These are phyloP conservation scores for Aspergillus cejpii DNA, from an alignment of 2,329 filamentous ascomycete species.

Conservation along the genomic window DNA sequence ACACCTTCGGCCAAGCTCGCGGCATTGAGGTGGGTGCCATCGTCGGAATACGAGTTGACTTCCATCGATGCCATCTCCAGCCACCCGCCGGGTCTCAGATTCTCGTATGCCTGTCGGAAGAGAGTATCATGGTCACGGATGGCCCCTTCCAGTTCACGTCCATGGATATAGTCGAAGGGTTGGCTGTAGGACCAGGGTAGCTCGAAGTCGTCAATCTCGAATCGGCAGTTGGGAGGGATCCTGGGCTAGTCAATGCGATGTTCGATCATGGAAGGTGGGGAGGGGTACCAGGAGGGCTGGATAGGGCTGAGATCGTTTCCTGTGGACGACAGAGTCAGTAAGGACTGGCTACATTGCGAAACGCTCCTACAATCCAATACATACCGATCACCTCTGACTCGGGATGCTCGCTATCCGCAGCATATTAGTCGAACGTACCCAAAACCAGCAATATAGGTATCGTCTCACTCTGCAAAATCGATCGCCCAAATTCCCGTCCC, in stretches of 20 bases:
- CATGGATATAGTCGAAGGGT: slow-evolving; percentile 30
- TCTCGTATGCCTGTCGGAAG: slow-evolving; percentile 22
- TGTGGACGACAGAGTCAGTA: slow-evolving; percentile 10
- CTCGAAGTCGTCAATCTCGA: slow-evolving; percentile 32
- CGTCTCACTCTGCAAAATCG: slow-evolving; percentile 32
- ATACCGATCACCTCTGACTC: slow-evolving; percentile 28
- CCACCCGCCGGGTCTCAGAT: slow-evolving; percentile 25
- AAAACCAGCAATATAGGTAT: neutral
- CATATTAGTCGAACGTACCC: neutral
- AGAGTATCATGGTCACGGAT: slow-evolving; percentile 25
- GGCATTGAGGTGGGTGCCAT: slow-evolving; percentile 26
- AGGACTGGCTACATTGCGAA: neutral
- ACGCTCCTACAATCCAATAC: neutral
- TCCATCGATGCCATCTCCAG: slow-evolving; percentile 59
- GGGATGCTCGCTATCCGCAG: slow-evolving; percentile 20
- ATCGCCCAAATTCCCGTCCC: slow-evolving; percentile 37
- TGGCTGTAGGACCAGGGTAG: slow-evolving; percentile 24
- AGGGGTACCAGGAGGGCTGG: slow-evolving; percentile 25
- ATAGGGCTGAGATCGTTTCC: slow-evolving; percentile 31
- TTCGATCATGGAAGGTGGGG: neutral
- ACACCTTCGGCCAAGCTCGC: slow-evolving; percentile 19
- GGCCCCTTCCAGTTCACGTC: slow-evolving; percentile 27
- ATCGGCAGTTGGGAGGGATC: slow-evolving; percentile 32
- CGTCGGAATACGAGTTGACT: slow-evolving; percentile 79
- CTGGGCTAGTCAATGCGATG: slow-evolving; percentile 11